Base-by-base conservation (phyloP, 2,329 filamentous ascomycete species). In the Hymenoscyphus fraxineus region DNA sequence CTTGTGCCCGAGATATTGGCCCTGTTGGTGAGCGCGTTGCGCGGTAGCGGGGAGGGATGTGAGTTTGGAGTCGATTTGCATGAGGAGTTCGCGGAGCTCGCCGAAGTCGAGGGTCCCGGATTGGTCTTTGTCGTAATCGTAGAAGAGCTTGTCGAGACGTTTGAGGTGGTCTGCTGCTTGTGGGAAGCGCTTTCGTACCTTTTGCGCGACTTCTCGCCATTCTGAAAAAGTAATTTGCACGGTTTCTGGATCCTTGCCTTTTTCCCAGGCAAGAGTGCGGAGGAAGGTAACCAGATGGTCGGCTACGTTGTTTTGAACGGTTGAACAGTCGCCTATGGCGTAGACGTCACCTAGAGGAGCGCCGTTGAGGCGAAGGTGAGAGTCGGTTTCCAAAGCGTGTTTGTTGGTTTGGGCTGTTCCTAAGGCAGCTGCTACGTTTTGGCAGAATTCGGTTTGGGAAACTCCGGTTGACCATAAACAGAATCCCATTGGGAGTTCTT, bases 381-480 rank as follows among this genome's bases (percentile, higher is more conserved):
- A 88, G 76, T 99, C 95, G 0, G 95, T 99, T 76, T 98, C 95
- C 9, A 99, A 84, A 2, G 96, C 95, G 75, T 95, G 93, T 47
- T 85, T 86, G 79, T 99, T 99, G 68, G 87, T 93, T 77, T 99
- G 95, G 15, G 80, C 78, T 4, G 89, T 82, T 19, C 86, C 87
- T 2, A 99, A 85, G 72, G 92, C 91, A n/a, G 84, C 80, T 2
- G 93, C 88, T 35, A 99, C 80, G 19, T 81, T 88, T 77, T 92
- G 85, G 75, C 87, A 90, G 69, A 99, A 88, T 32, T 90, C 85
- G 4, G 92, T 91, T 75, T 96, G 95, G 0, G 93, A 83, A 54
- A 99, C 94, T 66, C 95, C 95, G 0, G 95, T 99, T 0, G 95
- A 98, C 95, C 95, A 99, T 15, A 99, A 82, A 72, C 95, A 98